A percentile compares a stretch with the other conserved stretches of the same genome.
Evolutionary conservation across 2,329 filamentous ascomycete species (phyloP).

Genomic region (Davidsoniella australis): DNA sequence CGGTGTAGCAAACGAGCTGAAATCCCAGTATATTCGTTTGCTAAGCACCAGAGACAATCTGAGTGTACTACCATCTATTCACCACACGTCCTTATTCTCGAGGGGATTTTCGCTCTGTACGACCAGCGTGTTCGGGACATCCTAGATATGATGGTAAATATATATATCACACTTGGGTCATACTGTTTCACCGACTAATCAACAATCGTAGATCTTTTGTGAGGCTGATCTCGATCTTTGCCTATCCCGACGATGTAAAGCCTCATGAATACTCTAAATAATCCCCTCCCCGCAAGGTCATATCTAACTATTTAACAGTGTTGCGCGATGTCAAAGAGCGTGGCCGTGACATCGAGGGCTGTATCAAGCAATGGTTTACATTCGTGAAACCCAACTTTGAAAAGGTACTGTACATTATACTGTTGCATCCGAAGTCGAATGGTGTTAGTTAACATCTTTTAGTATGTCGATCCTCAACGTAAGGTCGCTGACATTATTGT

Average conservation of each 20-base stretch:
- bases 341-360: conserved; percentile 81
- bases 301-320: conserved; percentile 31
- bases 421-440: not conserved
- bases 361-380: conserved; percentile 93
- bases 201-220: conserved; percentile 56
- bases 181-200: not conserved
- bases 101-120: conserved; percentile 90
- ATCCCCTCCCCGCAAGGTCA: not conserved
- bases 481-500: conserved; percentile 75
- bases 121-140: conserved; percentile 72
- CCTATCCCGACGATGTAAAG: conserved; percentile 66
- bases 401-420: conserved; percentile 29
- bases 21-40: conserved; percentile 89
- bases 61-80: conserved; percentile 85
- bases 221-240: conserved; percentile 93
- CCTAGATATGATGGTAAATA: conserved; percentile 66
- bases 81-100: conserved; percentile 83
- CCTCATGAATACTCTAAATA: conserved; percentile 3
- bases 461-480: conserved; percentile 80
- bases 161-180: not conserved
- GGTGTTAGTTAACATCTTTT: conserved; percentile 11
- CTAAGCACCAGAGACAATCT: conserved; percentile 65
- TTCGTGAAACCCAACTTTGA: conserved; percentile 97
- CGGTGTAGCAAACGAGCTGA: conserved; percentile 59
- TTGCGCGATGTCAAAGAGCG: conserved; percentile 77